These are phyloP conservation scores for Xylaria digitata DNA, from an alignment of 2,329 filamentous ascomycete genomes.

Conservation along the genomic window DNA sequence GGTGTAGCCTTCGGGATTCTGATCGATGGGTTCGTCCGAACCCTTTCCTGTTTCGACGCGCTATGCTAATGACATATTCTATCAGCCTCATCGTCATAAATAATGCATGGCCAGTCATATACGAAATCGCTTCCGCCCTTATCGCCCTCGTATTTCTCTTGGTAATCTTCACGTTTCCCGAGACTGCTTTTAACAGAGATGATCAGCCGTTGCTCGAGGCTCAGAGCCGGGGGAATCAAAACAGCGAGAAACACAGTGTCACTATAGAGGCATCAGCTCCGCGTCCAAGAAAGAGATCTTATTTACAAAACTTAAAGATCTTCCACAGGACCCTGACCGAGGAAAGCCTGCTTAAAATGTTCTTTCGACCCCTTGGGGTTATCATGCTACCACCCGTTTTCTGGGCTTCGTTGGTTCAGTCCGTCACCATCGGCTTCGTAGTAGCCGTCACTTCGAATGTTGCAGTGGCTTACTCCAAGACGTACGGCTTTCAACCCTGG, in stretches of 20 bases:
- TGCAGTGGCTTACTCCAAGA: slow-evolving; percentile 54
- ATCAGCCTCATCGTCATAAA: slow-evolving; percentile 60
- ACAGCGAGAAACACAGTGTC: background rate
- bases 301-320: slow-evolving; percentile 54
- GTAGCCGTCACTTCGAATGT: slow-evolving; percentile 67
- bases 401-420: slow-evolving; percentile 65
- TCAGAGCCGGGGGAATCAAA: background rate
- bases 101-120: slow-evolving; percentile 63
- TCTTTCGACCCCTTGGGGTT: slow-evolving; percentile 61
- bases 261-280: background rate
- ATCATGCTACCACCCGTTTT: slow-evolving; percentile 64
- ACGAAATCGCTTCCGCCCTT: slow-evolving; percentile 62
- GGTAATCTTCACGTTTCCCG: slow-evolving; percentile 65
- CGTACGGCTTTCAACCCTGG: slow-evolving; percentile 59
- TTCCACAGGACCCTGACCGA: slow-evolving; percentile 56
- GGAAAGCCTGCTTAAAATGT: slow-evolving; percentile 61
- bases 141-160: slow-evolving; percentile 61
- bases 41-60: background rate
- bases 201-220: background rate
- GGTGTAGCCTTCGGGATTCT: slow-evolving; percentile 58
- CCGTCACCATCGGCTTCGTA: slow-evolving; percentile 66
- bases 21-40: slow-evolving; percentile 52
- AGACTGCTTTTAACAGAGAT: slow-evolving; percentile 61
- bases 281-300: slow-evolving; percentile 46
- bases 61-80: slow-evolving; percentile 10